Percentiles rank a stretch among this genome's conserved stretches.
Conservation (phyloP, 106 monocot genomes). For the Chionographis japonica region DNA sequence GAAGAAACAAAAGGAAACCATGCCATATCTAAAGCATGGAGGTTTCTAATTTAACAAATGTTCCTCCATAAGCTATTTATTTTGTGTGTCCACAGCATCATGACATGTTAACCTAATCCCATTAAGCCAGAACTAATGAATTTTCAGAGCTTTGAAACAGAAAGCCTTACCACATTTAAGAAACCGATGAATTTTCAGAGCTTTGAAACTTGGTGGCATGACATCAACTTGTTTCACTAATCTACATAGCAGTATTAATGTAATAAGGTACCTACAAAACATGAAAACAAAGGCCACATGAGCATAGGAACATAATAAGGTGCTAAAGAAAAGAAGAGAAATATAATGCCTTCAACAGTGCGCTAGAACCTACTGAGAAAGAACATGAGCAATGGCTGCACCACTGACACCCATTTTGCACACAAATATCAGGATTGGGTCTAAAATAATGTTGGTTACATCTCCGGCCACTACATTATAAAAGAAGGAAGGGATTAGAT, state of each 20-base stretch:
- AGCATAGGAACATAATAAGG: neutral
- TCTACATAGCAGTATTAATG: slow-evolving; percentile 57
- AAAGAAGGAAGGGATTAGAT: neutral
- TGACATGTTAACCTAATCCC: no score
- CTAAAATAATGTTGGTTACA: slow-evolving; percentile 65
- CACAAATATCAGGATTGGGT: slow-evolving; percentile 75
- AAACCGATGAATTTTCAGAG: slow-evolving; percentile 60
- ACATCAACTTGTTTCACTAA: slow-evolving; percentile 51
- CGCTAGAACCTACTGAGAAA: slow-evolving; percentile 70
- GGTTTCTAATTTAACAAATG: no score
- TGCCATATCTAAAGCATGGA: no score
- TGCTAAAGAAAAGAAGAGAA: neutral
- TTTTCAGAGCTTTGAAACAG: neutral
- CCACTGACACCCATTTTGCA: slow-evolving; percentile 62
- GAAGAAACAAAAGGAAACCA: no score
- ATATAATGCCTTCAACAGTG: neutral
- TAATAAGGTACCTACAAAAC: slow-evolving; percentile 53
- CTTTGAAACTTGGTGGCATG: slow-evolving; percentile 59
- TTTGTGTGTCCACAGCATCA: no score
- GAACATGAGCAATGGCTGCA: slow-evolving; percentile 85
- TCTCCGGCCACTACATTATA: slow-evolving; percentile 63
- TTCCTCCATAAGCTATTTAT: no score
- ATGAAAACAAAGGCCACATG: neutral
- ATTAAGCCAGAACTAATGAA: no score
- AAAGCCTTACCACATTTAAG: slow-evolving; percentile 29